Evolutionary conservation across 2,329 filamentous ascomycete species (phyloP).

Genomic region (Sporothrix dimorphospora): DNA sequence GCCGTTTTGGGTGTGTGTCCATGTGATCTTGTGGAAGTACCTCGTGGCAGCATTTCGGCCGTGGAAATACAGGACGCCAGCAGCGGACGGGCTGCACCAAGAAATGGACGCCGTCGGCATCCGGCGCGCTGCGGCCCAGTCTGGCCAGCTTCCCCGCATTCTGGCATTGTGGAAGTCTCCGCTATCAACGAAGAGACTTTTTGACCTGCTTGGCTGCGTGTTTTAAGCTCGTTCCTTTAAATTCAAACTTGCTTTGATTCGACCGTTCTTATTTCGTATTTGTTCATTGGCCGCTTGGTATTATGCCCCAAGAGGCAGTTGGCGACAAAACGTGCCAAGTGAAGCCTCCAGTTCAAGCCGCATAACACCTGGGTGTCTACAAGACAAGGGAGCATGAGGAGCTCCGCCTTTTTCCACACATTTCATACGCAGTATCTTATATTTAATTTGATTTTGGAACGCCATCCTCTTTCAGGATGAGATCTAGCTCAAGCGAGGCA

Average conservation of each 20-base stretch:
- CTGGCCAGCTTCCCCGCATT: conserved; percentile 18
- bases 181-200: background rate
- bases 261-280: background rate
- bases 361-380: background rate
- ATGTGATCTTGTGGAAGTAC: conserved; percentile 1
- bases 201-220: background rate
- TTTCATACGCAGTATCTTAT: background rate
- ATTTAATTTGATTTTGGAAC: background rate
- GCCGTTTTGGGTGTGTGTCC: background rate
- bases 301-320: background rate
- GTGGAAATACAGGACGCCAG: background rate
- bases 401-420: background rate
- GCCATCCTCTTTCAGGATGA: background rate
- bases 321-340: background rate
- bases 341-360: background rate
- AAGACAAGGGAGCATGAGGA: background rate
- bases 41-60: background rate
- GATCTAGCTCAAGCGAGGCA: background rate
- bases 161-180: background rate
- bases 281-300: background rate
- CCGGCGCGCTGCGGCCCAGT: conserved; percentile 8
- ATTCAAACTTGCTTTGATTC: background rate
- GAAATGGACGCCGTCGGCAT: conserved; percentile 15
- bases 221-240: background rate
- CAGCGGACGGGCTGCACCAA: background rate